These are phyloP conservation scores for Camellia lanceoleosa DNA, from an alignment of 148 eudicot species.

Conservation along the genomic window DNA sequence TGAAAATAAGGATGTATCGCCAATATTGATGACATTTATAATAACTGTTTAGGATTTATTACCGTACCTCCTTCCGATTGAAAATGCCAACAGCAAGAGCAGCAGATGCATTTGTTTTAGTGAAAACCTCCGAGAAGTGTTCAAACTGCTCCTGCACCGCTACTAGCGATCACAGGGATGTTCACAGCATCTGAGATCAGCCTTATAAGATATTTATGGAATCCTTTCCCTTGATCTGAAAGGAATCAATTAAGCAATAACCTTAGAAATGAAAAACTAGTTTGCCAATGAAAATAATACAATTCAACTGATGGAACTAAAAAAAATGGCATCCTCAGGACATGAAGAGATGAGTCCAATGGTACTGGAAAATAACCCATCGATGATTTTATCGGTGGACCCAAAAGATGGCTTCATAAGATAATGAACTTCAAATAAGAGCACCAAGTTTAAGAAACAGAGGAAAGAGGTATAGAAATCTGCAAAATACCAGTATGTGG, in stretches of 20 bases:
- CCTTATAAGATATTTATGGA: slow-evolving; percentile 73
- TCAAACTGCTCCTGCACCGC: slow-evolving; percentile 83
- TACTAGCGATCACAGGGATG: slow-evolving; percentile 95
- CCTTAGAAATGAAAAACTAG: slow-evolving; percentile 10
- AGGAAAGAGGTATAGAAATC: not conserved
- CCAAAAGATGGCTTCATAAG: not conserved
- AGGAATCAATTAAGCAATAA: slow-evolving; percentile 6
- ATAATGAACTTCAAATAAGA: not conserved
- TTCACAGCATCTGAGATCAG: slow-evolving; percentile 83
- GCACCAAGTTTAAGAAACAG: not conserved
- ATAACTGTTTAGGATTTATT: not conserved
- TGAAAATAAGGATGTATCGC: not conserved
- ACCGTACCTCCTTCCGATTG: slow-evolving; percentile 81
- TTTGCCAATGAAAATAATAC: not conserved
- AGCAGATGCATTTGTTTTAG: slow-evolving; percentile 86
- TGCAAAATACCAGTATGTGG: no score
- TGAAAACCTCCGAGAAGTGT: slow-evolving; percentile 93
- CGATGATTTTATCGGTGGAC: not conserved
- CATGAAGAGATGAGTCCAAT: not conserved
- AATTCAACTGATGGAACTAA: not conserved
- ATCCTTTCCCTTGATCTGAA: slow-evolving; percentile 96
- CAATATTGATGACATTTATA: not conserved
- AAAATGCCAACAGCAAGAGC: slow-evolving; percentile 99
- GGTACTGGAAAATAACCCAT: not conserved
- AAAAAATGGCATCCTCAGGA: not conserved